phyloP scores from a whole-genome alignment of 2,329 filamentous ascomycete species.

The Grosmannia serpens region DNA sequence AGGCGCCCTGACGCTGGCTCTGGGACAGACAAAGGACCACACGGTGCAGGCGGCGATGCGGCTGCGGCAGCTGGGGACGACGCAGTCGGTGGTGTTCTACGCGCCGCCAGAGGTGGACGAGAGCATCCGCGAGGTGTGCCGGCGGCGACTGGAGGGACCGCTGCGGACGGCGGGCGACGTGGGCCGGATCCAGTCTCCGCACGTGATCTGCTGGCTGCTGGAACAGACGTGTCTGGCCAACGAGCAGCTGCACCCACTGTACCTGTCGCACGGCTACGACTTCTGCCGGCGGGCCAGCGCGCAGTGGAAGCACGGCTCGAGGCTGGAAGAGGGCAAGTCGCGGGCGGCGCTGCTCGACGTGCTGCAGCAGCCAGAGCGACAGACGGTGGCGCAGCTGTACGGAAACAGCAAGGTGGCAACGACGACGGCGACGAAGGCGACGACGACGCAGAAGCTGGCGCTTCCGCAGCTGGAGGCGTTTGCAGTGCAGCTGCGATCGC shows the following conservation, averaged over 20 bases:
- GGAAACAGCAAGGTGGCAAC: conserved; percentile 10
- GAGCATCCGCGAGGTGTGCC: conserved; percentile 39
- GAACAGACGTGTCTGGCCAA: conserved; percentile 50
- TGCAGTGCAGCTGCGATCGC: conserved; percentile 20
- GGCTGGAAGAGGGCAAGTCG: conserved; percentile 19
- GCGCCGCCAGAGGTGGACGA: conserved; percentile 50
- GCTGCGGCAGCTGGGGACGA: conserved; percentile 43
- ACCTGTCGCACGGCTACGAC: conserved; percentile 47
- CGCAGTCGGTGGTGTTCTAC: conserved; percentile 44
- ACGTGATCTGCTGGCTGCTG: conserved; percentile 45
- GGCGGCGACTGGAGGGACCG: conserved; percentile 13
- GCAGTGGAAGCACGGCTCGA: conserved; percentile 21
- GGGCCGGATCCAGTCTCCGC: conserved; percentile 24
- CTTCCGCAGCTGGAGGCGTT: conserved; percentile 13
- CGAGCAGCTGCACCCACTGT: conserved; percentile 46
- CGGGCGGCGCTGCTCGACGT: conserved; percentile 28
- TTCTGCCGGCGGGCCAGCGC: conserved; percentile 47
- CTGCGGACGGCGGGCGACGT: not conserved
- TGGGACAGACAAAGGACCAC: conserved; percentile 48
- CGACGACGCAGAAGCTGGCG: conserved; percentile 12
- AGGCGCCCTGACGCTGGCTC: conserved; percentile 44
- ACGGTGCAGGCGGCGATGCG: conserved; percentile 57
- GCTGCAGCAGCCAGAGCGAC: conserved; percentile 40
- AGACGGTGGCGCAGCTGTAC: conserved; percentile 48
- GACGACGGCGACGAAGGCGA: not conserved